Conservation (phyloP, 495 filamentous ascomycete genomes). For the Penicillium subrubescens region DNA sequence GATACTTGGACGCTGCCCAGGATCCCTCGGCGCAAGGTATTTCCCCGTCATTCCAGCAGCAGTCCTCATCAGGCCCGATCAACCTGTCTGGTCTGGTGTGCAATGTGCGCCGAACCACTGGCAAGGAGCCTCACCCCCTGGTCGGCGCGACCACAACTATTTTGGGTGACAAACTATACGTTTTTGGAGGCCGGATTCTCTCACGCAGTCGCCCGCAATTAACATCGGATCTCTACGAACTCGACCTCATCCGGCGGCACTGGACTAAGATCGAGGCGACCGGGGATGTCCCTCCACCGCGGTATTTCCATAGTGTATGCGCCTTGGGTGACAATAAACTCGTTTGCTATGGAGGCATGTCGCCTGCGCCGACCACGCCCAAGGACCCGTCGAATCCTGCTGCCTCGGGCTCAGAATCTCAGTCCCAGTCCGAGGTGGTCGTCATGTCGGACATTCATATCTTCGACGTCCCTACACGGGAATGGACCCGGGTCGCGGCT, state of each 20-base stretch:
- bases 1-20: constrained; percentile 14
- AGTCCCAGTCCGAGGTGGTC: constrained; percentile 82
- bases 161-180: constrained; percentile 90
- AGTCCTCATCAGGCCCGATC: constrained; percentile 49
- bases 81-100: constrained; percentile 88
- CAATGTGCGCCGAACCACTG: constrained; percentile 90
- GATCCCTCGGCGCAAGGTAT: constrained; percentile 35
- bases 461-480: constrained; percentile 81
- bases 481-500: constrained; percentile 83
- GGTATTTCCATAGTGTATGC: constrained; percentile 97
- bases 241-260: constrained; percentile 87
- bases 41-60: constrained; percentile 37
- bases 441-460: constrained; percentile 99
- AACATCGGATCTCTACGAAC: constrained; percentile 86
- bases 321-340: constrained; percentile 91
- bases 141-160: constrained; percentile 96
- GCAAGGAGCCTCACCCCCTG: constrained; percentile 83
- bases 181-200: constrained; percentile 89
- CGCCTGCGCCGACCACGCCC: constrained; percentile 61
- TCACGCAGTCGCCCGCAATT: constrained; percentile 80
- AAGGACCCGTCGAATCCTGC: constrained; percentile 44
- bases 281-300: constrained; percentile 84
- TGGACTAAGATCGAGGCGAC: constrained; percentile 86
- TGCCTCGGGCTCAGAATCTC: constrained; percentile 59
- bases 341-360: constrained; percentile 98